Conservation (phyloP, 2,329 filamentous ascomycete species). For the Phyllosticta paracitricarpa region DNA sequence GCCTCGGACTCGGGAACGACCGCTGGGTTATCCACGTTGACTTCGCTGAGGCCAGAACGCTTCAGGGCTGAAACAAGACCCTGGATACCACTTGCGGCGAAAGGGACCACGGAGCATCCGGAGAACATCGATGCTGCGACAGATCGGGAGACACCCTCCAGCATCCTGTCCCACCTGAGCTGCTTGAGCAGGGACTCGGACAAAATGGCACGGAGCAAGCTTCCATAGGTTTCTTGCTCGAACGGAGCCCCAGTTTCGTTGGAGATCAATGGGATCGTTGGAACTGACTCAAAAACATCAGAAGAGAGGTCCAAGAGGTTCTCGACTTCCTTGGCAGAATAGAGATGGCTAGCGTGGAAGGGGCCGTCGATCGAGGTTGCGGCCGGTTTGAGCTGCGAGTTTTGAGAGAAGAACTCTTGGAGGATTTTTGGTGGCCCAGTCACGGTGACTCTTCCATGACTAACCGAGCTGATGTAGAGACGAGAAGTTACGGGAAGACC, state of each 20-base stretch:
- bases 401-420: conserved; percentile 32
- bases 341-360: conserved; percentile 48
- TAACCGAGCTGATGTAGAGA: conserved; percentile 45
- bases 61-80: conserved; percentile 8
- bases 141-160: conserved; percentile 11
- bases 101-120: conserved; percentile 22
- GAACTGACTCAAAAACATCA: conserved; percentile 32
- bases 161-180: conserved; percentile 15
- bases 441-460: conserved; percentile 40
- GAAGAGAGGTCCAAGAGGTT: conserved; percentile 36
- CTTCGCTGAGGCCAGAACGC: neutral
- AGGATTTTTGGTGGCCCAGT: conserved; percentile 46
- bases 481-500: conserved; percentile 10
- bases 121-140: conserved; percentile 1
- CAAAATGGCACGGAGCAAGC: conserved; percentile 11
- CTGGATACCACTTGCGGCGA: conserved; percentile 31
- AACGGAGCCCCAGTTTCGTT: conserved; percentile 34
- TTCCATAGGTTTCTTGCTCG: conserved; percentile 11
- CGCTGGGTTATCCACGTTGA: conserved; percentile 36
- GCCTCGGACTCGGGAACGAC: conserved; percentile 18
- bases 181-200: conserved; percentile 13
- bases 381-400: conserved; percentile 35
- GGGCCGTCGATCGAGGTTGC: conserved; percentile 46
- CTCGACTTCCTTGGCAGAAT: conserved; percentile 35
- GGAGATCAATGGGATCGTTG: conserved; percentile 42